Base-by-base conservation (phyloP, 1,139 yeast genomes). In the Debaryomyces sp. region DNA sequence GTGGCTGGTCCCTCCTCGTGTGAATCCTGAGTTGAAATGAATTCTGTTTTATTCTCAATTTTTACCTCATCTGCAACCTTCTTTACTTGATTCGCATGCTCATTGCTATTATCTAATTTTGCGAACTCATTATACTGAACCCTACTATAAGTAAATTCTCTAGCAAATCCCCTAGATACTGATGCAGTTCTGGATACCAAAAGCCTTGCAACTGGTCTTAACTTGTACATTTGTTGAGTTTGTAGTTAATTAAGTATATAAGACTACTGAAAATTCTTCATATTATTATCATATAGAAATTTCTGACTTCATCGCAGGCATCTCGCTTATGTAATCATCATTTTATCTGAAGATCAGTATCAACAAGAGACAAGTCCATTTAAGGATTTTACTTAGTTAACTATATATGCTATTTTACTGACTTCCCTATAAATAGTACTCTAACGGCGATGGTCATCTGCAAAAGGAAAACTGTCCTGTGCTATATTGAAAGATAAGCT, bases 1-100 rank as follows among this genome's bases (percentile, higher is more conserved):
- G 50, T 47, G 13, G 43, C 46, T 26, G 45, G n/a, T 1, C 29
- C 46, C 8, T 39, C 34, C 15, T 26, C 26, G 4, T 26, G 29
- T 15, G 18, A 24, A 21, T 15, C 24, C 8, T 23, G 35, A 12
- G 15, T 17, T 39, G 39, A 13, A 17, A 22, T 13, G 7, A 12
- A 4, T 0, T 35, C 27, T 6, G 21, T 17, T 23, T 29, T 23
- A 13, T 26, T 30, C 4, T 10, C 13, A 15, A 30, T 12, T 36
- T 22, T 29, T 17, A 24, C 18, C 22, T 39, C 42, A 27, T 8
- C 27, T 29, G 24, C 24, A 34, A 18, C 43, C 46, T 15, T 37
- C 13, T 13, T 21, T 18, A 22, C 17, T 27, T 30, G 24, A 29
- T 18, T 24, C 21, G 43, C 36, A 41, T 29, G 13, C 26, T 41